Percentiles rank a stretch among this genome's conserved stretches.
Conservation (phyloP, 768 basidiomycete species). For the Solioccasus polychromus region DNA sequence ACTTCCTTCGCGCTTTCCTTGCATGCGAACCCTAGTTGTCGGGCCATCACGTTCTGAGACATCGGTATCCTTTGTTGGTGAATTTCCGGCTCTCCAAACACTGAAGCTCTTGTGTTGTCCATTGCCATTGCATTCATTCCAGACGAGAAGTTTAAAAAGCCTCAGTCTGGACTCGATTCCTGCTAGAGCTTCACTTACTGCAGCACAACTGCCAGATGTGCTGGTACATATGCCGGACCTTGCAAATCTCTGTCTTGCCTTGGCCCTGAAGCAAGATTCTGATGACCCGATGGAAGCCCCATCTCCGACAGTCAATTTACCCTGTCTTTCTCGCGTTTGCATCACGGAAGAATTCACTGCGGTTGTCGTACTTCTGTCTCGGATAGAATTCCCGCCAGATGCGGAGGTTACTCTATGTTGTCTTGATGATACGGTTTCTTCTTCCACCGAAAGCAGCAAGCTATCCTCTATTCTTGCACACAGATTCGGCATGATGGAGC, state of each 20-base stretch:
- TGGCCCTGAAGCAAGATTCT: too few species aligned
- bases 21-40: too few species aligned
- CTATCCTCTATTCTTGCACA: conserved; percentile 1
- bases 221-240: conserved; percentile 35
- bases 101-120: too few species aligned
- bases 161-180: conserved; percentile 31
- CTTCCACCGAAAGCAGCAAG: too few species aligned
- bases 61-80: too few species aligned
- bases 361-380: conserved; percentile 5
- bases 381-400: conserved; percentile 2
- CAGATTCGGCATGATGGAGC: not conserved
- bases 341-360: conserved; percentile 7
- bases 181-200: conserved; percentile 11
- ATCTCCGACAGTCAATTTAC: not conserved
- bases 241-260: conserved; percentile 31
- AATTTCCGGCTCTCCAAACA: too few species aligned
- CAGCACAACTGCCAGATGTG: conserved; percentile 29
- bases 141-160: conserved; percentile 27
- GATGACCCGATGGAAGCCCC: too few species aligned
- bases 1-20: too few species aligned
- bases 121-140: not conserved
- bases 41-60: too few species aligned
- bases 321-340: conserved; percentile 4
- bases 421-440: not conserved
- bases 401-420: not conserved